Conservation (phyloP, 148 eudicot genomes). For the Linanthus parryae region DNA sequence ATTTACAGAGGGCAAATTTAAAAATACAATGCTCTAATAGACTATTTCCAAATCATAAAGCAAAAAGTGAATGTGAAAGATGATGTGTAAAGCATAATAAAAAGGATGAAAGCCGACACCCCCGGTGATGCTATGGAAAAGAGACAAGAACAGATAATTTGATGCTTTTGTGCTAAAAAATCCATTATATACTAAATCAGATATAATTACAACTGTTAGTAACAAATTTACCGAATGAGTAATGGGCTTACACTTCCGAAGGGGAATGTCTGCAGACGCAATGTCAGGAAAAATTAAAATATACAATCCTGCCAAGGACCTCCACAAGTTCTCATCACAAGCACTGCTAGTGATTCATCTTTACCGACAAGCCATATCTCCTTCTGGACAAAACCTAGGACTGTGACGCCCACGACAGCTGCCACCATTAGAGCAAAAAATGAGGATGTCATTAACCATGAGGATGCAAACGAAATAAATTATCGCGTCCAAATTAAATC, state of each 20-base stretch:
- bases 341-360: conserved; percentile 7
- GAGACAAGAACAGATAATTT: no score
- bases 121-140: no score
- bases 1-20: no score
- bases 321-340: conserved; percentile 18
- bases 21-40: no score
- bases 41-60: no score
- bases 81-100: no score
- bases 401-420: conserved; percentile 11
- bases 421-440: background rate
- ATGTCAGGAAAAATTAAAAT: conserved; percentile 33
- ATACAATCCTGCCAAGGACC: conserved; percentile 34
- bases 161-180: conserved; percentile 6
- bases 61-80: no score
- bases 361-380: conserved; percentile 8
- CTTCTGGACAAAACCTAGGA: no score
- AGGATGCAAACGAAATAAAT: background rate
- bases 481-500: no score
- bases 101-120: no score
- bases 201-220: conserved; percentile 26
- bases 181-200: conserved; percentile 10
- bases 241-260: conserved; percentile 36
- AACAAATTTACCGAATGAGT: conserved; percentile 15
- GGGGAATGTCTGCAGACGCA: conserved; percentile 19
- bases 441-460: background rate